phyloP scores from a whole-genome alignment of 495 filamentous ascomycete species.

The Tuber indicum region DNA sequence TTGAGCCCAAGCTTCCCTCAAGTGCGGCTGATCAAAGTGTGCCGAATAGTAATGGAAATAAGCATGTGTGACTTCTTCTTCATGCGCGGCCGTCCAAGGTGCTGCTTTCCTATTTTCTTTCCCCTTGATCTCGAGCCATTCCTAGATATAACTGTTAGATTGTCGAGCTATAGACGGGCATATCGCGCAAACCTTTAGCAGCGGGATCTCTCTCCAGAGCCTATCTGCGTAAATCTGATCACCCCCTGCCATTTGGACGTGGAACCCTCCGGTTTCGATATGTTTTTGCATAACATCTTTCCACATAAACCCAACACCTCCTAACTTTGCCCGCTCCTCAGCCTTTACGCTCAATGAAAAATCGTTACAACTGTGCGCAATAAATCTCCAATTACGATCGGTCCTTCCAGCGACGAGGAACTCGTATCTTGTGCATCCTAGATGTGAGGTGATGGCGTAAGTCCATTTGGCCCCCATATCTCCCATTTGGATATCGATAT shows the following conservation, averaged over 20 bases:
- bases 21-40: constrained; percentile 90
- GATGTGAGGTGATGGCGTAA: constrained; percentile 92
- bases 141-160: constrained; percentile 41
- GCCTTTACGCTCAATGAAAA: constrained; percentile 80
- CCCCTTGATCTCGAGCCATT: constrained; percentile 85
- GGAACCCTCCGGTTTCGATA: constrained; percentile 89
- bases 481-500: constrained; percentile 85
- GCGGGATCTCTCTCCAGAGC: constrained; percentile 90
- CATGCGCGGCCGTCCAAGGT: constrained; percentile 82
- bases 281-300: constrained; percentile 98
- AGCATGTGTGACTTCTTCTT: constrained; percentile 89
- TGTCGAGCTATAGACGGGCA: background rate
- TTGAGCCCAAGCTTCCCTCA: constrained; percentile 92
- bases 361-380: constrained; percentile 91
- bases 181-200: constrained; percentile 52
- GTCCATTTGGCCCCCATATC: constrained; percentile 89
- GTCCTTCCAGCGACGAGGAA: constrained; percentile 89
- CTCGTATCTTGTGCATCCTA: constrained; percentile 94
- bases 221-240: constrained; percentile 95
- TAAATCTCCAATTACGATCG: constrained; percentile 94
- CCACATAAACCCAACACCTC: constrained; percentile 94
- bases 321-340: constrained; percentile 73
- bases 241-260: constrained; percentile 82
- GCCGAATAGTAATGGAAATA: constrained; percentile 99
- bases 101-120: constrained; percentile 87